Evolutionary conservation across 2,329 filamentous ascomycete genomes (phyloP).

Genomic region (Xylaria sp.): DNA sequence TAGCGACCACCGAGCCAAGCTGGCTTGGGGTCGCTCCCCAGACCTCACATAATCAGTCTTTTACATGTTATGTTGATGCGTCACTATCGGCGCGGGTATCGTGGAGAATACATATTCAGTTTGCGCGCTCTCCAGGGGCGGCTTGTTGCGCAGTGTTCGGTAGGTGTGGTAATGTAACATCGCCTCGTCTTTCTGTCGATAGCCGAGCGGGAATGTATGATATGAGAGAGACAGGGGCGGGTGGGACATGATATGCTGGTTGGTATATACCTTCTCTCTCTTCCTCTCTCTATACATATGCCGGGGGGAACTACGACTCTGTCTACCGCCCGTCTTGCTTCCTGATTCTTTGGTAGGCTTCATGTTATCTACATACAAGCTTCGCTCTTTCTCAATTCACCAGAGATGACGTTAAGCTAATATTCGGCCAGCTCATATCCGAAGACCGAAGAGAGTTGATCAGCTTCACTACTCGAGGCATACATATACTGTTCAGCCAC

Average conservation of each 20-base stretch:
- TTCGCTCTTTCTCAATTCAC: neutral
- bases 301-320: neutral
- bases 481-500: neutral
- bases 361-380: neutral
- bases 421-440: neutral
- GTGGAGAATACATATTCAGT: neutral
- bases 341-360: neutral
- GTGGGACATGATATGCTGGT: constrained; percentile 12
- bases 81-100: neutral
- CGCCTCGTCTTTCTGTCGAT: constrained; percentile 16
- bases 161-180: constrained; percentile 30
- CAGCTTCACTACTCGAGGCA: neutral
- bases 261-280: constrained; percentile 12
- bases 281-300: constrained; percentile 17
- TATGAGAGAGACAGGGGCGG: neutral
- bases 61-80: neutral
- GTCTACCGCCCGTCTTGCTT: neutral
- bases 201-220: constrained; percentile 26
- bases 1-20: neutral
- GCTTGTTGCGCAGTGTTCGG: neutral
- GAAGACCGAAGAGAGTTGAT: neutral
- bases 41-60: neutral
- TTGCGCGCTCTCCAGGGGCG: neutral
- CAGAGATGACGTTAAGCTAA: neutral
- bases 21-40: neutral